Base-by-base conservation (phyloP, 306 rosid species). In the Ormosia semicastrata region DNA sequence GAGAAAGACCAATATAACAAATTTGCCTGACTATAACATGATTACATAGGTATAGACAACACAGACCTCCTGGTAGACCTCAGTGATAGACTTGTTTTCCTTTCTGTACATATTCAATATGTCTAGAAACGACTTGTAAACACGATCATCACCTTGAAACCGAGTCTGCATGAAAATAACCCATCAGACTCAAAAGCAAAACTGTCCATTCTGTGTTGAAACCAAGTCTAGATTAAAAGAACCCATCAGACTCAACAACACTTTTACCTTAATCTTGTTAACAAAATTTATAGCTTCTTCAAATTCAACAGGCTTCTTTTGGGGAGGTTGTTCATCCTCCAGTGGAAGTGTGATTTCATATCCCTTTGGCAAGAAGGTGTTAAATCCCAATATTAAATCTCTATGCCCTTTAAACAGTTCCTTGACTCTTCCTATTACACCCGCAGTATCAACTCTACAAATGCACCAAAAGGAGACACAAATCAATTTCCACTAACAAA, bases 311-410 rank as follows among this genome's bases (percentile, higher is more conserved):
- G 94, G 97, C 84, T 92, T 96, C 88, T 95, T 95, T 52, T 67
- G 90, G 4, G 82, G 82, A 86, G 97, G 91, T 77, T 90, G 93
- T 11, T 91, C 99, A 7, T 92, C 99, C 56, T 96, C 99, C 29
- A 80, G 86, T 17, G 97, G 93, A 71, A 96, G 97, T 41, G 99
- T 93, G 80, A 96, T 96, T 86, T 96, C 98, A 88, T 79, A 91
- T 66, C 99, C 99, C 86, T 89, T 96, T 11, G 99, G 99, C 94
- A 96, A 91, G 93, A 96, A 96, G 73, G 97, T 92, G 87, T 96
- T 96, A 83, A 96, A 96, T 54, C 99, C 99, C 89, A 96, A 91
- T 49, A 96, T 93, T 75, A 96, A 88, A 59, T 89, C 92, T 75
- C 97, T 93, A 60, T 96, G 97, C 65, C 99, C 99, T 86, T 87